Evolutionary conservation across 164 flowering plant genomes (phyloP).

Genomic region (Nymphaea thermarum): DNA sequence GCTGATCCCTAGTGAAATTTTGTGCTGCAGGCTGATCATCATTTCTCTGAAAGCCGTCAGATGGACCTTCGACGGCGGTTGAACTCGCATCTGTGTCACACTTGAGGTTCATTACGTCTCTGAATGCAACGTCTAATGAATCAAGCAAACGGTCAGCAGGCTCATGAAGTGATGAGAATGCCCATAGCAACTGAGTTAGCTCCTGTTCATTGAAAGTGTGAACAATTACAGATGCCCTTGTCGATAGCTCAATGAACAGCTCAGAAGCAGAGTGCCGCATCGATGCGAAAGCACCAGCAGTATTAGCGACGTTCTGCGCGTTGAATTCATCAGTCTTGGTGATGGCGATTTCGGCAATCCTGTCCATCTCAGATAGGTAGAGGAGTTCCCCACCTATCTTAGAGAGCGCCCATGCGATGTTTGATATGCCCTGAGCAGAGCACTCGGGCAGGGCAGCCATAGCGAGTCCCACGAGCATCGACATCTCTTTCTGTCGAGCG

Average conservation of each 20-base stretch:
- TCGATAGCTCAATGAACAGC: slow-evolving; percentile 56
- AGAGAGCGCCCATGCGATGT: slow-evolving; percentile 90
- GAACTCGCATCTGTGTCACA: slow-evolving; percentile 12
- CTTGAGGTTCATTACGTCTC: slow-evolving; percentile 25
- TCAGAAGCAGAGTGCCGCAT: slow-evolving; percentile 88
- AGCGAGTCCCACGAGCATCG: slow-evolving; percentile 83
- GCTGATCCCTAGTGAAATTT: slow-evolving; percentile 59
- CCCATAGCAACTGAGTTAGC: slow-evolving; percentile 90
- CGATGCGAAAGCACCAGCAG: slow-evolving; percentile 95
- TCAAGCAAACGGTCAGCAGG: slow-evolving; percentile 61
- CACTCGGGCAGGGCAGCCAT: slow-evolving; percentile 81
- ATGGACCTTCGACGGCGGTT: too few species aligned
- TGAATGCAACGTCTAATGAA: slow-evolving; percentile 49
- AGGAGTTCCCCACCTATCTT: slow-evolving; percentile 95
- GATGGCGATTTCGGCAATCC: slow-evolving; percentile 86
- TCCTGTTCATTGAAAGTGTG: slow-evolving; percentile 70
- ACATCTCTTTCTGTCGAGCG: slow-evolving; percentile 87
- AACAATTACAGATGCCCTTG: slow-evolving; percentile 58
- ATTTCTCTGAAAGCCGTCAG: background rate
- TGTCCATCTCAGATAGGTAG: slow-evolving; percentile 90
- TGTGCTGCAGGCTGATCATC: slow-evolving; percentile 18
- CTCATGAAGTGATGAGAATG: slow-evolving; percentile 81
- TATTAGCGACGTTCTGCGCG: slow-evolving; percentile 94
- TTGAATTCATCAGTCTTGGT: slow-evolving; percentile 69
- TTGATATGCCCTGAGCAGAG: slow-evolving; percentile 88